A percentile compares a stretch with the other conserved stretches of the same genome.
Evolutionary conservation across 306 rosid genomes (phyloP).

Genomic region (Inga leiocalycina): DNA sequence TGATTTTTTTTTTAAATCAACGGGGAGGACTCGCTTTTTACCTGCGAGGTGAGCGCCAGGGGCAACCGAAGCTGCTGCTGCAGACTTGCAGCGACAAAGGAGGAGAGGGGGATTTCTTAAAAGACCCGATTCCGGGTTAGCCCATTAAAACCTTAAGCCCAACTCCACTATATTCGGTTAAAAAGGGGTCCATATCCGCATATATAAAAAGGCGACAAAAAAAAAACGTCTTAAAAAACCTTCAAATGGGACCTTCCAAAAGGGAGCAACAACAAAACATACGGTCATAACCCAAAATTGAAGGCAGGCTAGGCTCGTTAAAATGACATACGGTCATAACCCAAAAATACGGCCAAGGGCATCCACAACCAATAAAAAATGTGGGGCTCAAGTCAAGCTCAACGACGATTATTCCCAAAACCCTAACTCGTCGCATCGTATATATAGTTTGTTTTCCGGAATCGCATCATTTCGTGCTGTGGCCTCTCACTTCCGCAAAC

Average conservation of each 20-base stretch:
- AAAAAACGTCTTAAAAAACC: too few relatives aligned
- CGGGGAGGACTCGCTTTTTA: background rate
- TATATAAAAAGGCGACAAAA: too few relatives aligned
- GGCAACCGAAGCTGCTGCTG: background rate
- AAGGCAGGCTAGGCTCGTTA: too few relatives aligned
- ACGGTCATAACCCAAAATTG: too few relatives aligned
- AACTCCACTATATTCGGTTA: background rate
- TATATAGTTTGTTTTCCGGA: background rate
- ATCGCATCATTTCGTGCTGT: background rate
- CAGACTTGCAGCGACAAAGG: background rate
- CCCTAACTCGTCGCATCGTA: conserved; percentile 31
- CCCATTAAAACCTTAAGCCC: background rate
- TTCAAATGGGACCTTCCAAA: background rate
- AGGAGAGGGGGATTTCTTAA: background rate
- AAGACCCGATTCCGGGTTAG: background rate
- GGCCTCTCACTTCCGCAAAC: conserved; percentile 37
- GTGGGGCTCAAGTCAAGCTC: background rate
- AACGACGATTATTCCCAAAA: background rate
- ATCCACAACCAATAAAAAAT: background rate
- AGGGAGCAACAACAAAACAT: background rate
- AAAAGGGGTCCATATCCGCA: background rate
- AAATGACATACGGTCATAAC: background rate
- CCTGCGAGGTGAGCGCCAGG: background rate
- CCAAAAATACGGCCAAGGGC: background rate
- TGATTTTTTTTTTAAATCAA: background rate